Base-by-base conservation (phyloP, 106 monocot genomes). In the Phalaenopsis aphrodite region DNA sequence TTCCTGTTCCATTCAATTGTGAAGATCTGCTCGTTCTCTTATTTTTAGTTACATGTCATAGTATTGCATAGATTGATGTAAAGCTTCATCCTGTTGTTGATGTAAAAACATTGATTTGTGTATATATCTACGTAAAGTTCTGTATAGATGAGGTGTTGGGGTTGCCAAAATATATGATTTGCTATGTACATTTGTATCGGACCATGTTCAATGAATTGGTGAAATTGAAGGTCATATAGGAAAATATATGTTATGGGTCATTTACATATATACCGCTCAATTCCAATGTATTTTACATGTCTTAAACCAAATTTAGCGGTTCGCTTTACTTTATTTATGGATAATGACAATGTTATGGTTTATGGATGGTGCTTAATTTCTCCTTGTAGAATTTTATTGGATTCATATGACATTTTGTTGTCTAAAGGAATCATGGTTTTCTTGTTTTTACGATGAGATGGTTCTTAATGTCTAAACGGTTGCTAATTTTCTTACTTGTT, bases 401-500 rank as follows among this genome's bases (percentile, higher is more conserved):
- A 38, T 30, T 39, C 39, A 39, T 30, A 69, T 69, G 10, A 14
- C 52, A 52, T 12, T 52, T 52, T 52, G 12, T 11, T 52, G 8
- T 52, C 52, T 52, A 52, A 10, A 52, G 14, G 15, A 45, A 36
- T 76, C 38, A 37, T 3, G 21, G 9, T 76, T 17, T 47, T 76
- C 1, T 76, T 76, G 11, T 17, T 47, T 76, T 49, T 74, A 41
- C 12, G n/a, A n/a, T 76, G 24, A 76, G 48, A 76, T 76, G 30
- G 30, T 30, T 30, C 30, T 30, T 30, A 30, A 30, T 30, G 30
- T 80, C 85, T 2, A 94, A 99, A 83, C 89, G 92, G 92, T 12
- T 94, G 12, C 77, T 99, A 83, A 92, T 99, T 47, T 52, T 89
- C 55, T 77, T 99, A 23, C 30, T 72, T 94, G 74, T 84, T 88